These are phyloP conservation scores for Cladorrhinum sp. DNA, from an alignment of 2,329 filamentous ascomycete genomes.

Conservation along the genomic window DNA sequence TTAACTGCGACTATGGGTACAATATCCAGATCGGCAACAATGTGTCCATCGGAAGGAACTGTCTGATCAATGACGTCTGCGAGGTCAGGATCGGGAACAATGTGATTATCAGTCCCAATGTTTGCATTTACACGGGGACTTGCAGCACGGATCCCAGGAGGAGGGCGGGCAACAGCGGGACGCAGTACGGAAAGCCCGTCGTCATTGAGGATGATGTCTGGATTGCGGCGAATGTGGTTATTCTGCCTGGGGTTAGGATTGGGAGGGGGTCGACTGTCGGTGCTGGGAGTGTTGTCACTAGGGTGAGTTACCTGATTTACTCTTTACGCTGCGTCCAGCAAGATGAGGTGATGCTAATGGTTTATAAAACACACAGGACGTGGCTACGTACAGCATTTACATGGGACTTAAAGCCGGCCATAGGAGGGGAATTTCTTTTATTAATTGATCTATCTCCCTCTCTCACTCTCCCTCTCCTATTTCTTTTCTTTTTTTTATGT, in stretches of 20 bases:
- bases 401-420: constrained; percentile 28
- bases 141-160: constrained; percentile 70
- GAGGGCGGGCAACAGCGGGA: constrained; percentile 70
- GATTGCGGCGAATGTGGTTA: constrained; percentile 73
- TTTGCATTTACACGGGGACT: constrained; percentile 77
- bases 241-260: constrained; percentile 77
- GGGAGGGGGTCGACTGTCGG: constrained; percentile 77
- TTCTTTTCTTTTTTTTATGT: not conserved
- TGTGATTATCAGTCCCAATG: constrained; percentile 75
- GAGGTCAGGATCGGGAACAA: constrained; percentile 77
- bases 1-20: constrained; percentile 88
- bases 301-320: constrained; percentile 41
- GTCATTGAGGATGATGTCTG: constrained; percentile 82
- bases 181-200: constrained; percentile 67
- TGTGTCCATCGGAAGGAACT: constrained; percentile 78
- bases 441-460: constrained; percentile 3
- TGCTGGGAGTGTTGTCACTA: constrained; percentile 82
- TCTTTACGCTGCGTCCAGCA: too few species aligned
- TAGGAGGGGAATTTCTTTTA: constrained; percentile 25
- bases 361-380: constrained; percentile 20
- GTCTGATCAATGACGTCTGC: constrained; percentile 82
- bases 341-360: not conserved
- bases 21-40: constrained; percentile 87
- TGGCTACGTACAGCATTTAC: constrained; percentile 29
- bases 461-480: not conserved